Base-by-base conservation (phyloP, 148 eudicot genomes). In the Chenopodium quinoa region DNA sequence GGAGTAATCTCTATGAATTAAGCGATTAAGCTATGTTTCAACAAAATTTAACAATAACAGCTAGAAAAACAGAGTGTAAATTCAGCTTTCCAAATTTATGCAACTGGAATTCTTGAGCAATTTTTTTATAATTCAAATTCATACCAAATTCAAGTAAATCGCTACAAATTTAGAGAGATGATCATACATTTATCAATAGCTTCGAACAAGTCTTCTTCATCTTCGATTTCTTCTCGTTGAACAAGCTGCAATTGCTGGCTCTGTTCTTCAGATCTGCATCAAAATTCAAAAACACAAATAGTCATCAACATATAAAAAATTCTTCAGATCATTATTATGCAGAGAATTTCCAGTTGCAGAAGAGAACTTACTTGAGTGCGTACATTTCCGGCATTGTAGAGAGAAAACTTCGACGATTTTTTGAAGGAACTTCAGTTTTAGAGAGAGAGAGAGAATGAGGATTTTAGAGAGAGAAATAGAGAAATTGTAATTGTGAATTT, bases 171-270 rank as follows among this genome's bases (percentile, higher is more conserved):
- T 48, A 48, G 20, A 2, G n/a, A 46, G 54, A 63, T 48, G 27
- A 75, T 12, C 2, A 83, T 87, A 93, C 97, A 75, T 77, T 93
- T 93, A 76, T 94, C 98, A 32, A 94, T 93, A 3, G 92, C 93
- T 86, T 94, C 98, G 29, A 94, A 91, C 86, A 94, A 78, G 73
- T 94, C 97, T 25, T 94, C 98, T 79, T 94, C 98, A 48, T 92
- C 98, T 9, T 94, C 98, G 84, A 93, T 81, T 68, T 94, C 98
- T 62, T 94, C 97, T 83, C 97, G 83, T 78, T 92, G 91, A 58
- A 94, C 89, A 62, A 94, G 91, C 89, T 93, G 97, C 72, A 92
- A 74, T 69, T 93, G 97, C 84, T 93, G 97, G 85, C 90, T 88
- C 83, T 86, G 91, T 73, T 94, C 97, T 82, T 94, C 98, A 52